Evolutionary conservation across 2,329 filamentous ascomycete species (phyloP).

Genomic region (Trichoderma gracile): DNA sequence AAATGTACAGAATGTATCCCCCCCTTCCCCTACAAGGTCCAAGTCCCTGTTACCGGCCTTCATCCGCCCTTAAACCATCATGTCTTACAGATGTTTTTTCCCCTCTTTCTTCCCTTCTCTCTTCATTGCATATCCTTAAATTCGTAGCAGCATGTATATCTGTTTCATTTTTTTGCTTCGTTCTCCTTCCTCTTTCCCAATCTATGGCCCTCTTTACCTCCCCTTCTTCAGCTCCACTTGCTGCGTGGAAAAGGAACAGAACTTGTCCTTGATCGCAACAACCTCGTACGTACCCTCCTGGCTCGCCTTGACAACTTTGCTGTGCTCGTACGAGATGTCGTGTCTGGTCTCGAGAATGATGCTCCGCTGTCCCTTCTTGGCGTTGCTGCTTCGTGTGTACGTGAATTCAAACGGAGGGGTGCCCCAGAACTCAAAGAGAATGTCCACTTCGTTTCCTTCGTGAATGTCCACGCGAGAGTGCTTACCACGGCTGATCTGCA

Average conservation of each 20-base stretch:
- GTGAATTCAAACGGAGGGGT: conserved; percentile 97
- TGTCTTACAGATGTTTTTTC: conserved; percentile 22
- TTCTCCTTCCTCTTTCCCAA: neutral
- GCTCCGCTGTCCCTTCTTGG: conserved; percentile 73
- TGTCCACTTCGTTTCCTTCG: conserved; percentile 90
- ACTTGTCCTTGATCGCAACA: conserved; percentile 90
- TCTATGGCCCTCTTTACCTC: conserved; percentile 20
- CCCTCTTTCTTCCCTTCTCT: neutral
- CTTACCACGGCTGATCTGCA: conserved; percentile 82
- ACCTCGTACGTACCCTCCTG: conserved; percentile 98
- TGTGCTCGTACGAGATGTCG: conserved; percentile 78
- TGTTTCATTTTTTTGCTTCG: neutral
- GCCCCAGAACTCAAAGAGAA: conserved; percentile 92
- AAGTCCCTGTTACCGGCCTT: too few species aligned
- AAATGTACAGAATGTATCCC: conserved; percentile 33
- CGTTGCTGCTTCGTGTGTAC: conserved; percentile 88
- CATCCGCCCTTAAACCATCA: too few species aligned
- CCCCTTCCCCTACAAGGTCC: conserved; percentile 21
- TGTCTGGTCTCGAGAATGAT: conserved; percentile 87
- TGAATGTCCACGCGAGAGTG: conserved; percentile 88
- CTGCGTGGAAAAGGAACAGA: conserved; percentile 82
- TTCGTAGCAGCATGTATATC: conserved; percentile 23
- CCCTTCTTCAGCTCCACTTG: conserved; percentile 53
- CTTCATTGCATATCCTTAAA: conserved; percentile 14
- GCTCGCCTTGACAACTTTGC: conserved; percentile 78